These are phyloP conservation scores for Aspergillus spinulosporus DNA, from an alignment of 2,329 filamentous ascomycete genomes.

Conservation along the genomic window DNA sequence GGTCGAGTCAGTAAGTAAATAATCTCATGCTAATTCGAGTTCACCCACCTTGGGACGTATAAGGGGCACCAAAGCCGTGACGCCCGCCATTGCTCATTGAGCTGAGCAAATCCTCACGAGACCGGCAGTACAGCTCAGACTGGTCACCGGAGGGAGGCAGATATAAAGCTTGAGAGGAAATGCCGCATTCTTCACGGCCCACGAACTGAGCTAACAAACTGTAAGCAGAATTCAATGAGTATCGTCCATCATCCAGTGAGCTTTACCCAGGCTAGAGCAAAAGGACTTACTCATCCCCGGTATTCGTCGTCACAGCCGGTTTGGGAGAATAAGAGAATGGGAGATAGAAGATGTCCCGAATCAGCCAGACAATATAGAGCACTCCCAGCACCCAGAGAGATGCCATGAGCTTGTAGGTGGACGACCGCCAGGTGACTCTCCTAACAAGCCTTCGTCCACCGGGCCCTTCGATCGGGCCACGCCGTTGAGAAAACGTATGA, in stretches of 20 bases:
- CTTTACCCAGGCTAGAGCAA: conserved; percentile 8
- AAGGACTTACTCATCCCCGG: conserved; percentile 27
- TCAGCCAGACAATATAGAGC: conserved; percentile 44
- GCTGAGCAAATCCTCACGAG: conserved; percentile 38
- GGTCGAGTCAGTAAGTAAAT: conserved; percentile 7
- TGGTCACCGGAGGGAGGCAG: conserved; percentile 25
- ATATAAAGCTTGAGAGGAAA: conserved; percentile 39
- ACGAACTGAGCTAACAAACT: conserved; percentile 40
- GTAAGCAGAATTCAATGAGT: conserved; percentile 21
- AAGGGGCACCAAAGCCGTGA: conserved; percentile 44
- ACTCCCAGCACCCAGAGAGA: conserved; percentile 43
- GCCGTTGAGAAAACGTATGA: conserved; percentile 28
- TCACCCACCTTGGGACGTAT: conserved; percentile 36
- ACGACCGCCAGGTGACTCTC: conserved; percentile 45
- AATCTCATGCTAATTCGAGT: background rate
- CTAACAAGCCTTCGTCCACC: conserved; percentile 42
- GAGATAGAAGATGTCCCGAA: conserved; percentile 41
- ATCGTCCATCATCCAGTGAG: conserved; percentile 13
- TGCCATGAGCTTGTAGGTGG: conserved; percentile 44
- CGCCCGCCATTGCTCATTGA: conserved; percentile 46
- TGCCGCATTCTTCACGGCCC: conserved; percentile 40
- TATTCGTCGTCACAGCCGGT: conserved; percentile 2
- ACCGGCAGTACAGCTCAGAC: conserved; percentile 33
- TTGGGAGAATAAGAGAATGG: conserved; percentile 33
- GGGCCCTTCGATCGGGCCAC: conserved; percentile 44